These are phyloP conservation scores for Urostyla sp. DNA, from an alignment of 73 alveolate species.

Conservation along the genomic window DNA sequence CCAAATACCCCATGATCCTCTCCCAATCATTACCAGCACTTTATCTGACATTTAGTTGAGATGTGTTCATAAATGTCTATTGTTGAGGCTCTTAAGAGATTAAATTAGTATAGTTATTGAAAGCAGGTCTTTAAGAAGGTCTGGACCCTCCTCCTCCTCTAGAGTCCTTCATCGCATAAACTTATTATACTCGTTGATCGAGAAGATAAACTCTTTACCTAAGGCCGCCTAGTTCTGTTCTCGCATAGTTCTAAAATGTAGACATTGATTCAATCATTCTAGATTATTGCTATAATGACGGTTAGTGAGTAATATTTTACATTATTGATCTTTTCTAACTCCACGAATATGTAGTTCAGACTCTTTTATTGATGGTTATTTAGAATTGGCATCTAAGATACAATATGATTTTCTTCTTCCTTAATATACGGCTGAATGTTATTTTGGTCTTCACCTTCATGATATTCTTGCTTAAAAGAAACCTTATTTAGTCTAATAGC, in stretches of 20 bases:
- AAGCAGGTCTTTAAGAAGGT: not conserved
- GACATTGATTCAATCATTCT: constrained; percentile 29
- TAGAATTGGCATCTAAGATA: not conserved
- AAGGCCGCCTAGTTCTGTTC: constrained; percentile 22
- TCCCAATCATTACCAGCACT: constrained; percentile 43
- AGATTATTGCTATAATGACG: constrained; percentile 6
- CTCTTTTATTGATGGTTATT: not conserved
- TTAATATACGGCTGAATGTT: too few species aligned
- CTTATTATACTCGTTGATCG: constrained; percentile 13
- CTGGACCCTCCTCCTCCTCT: not conserved
- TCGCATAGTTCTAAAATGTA: not conserved
- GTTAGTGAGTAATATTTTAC: not conserved
- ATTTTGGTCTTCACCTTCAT: too few species aligned
- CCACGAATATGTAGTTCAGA: constrained; percentile 7
- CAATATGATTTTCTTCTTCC: too few species aligned
- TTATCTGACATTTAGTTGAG: too few species aligned
- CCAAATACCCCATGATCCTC: not conserved
- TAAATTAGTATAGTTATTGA: not conserved
- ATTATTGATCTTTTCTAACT: constrained; percentile 15
- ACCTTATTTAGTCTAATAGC: too few species aligned
- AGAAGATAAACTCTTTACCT: constrained; percentile 35
- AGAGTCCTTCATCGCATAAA: not conserved
- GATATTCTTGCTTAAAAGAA: too few species aligned
- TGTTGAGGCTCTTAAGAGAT: not conserved
- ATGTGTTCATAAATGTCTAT: not conserved